Evolutionary conservation across 108 stramenopile species (phyloP).

Genomic region (Skeletonema potamos): DNA sequence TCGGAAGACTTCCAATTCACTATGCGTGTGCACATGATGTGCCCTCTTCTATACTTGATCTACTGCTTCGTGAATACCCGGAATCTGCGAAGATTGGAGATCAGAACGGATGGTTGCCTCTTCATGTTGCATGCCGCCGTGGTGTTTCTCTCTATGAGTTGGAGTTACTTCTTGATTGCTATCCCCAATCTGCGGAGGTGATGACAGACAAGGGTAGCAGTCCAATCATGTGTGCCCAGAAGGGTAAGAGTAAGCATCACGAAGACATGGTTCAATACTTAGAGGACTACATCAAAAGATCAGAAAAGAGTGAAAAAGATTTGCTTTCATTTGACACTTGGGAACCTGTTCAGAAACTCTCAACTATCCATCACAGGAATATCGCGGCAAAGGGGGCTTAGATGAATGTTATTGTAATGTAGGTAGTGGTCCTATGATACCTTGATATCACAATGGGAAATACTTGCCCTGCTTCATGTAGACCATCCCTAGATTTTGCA

Average conservation of each 20-base stretch:
- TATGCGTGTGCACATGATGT: constrained; percentile 73
- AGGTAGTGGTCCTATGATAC: background rate
- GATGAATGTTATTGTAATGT: background rate
- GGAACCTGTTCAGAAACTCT: background rate
- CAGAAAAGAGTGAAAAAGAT: background rate
- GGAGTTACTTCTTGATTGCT: constrained; percentile 12
- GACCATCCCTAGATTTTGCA: constrained; percentile 34
- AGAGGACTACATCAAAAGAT: constrained; percentile 10
- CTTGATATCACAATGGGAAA: constrained; percentile 30
- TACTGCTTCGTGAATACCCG: constrained; percentile 50
- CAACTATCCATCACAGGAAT: constrained; percentile 2
- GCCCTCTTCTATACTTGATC: constrained; percentile 41
- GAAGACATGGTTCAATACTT: constrained; percentile 17
- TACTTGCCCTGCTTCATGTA: constrained; percentile 40
- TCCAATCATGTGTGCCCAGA: constrained; percentile 51
- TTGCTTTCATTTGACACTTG: background rate
- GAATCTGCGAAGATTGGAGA: constrained; percentile 60
- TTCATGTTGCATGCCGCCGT: constrained; percentile 24
- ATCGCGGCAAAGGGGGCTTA: background rate
- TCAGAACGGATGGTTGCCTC: constrained; percentile 66
- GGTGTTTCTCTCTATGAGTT: constrained; percentile 10
- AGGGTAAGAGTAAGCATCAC: constrained; percentile 8
- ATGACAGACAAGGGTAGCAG: constrained; percentile 65
- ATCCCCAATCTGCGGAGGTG: constrained; percentile 33
- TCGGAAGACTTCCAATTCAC: constrained; percentile 57